Evolutionary conservation across 129 eudicot species (phyloP).

Genomic region (Sambucus nigra): DNA sequence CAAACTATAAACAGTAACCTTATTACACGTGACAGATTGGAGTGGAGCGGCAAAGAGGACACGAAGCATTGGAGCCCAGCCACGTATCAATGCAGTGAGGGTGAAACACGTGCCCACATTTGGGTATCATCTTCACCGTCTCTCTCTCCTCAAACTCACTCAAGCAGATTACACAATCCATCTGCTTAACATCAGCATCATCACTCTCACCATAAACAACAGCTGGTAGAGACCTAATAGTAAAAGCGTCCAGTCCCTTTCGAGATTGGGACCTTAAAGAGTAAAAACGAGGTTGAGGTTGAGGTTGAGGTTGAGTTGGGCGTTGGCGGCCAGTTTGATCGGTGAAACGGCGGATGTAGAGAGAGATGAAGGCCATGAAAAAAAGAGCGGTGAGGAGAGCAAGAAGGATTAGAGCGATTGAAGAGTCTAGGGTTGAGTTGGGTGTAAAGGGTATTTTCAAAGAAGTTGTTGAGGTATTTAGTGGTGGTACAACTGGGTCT

Average conservation of each 20-base stretch:
- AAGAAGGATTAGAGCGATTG: constrained; percentile 48
- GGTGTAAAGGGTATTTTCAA: not conserved
- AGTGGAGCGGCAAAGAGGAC: constrained; percentile 61
- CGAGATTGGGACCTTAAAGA: not conserved
- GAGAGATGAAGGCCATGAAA: constrained; percentile 60
- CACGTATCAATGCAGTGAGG: constrained; percentile 69
- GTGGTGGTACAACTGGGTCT: not conserved
- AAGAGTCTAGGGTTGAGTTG: constrained; percentile 35
- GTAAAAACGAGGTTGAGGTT: not conserved
- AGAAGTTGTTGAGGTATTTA: not conserved
- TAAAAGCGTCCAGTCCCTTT: constrained; percentile 30
- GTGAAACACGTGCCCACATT: constrained; percentile 65
- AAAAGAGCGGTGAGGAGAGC: constrained; percentile 59
- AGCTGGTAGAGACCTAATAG: constrained; percentile 29
- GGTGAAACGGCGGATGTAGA: constrained; percentile 60
- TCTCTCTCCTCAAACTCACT: constrained; percentile 56
- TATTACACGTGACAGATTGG: constrained; percentile 12
- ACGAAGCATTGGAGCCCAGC: constrained; percentile 51
- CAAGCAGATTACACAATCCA: constrained; percentile 56
- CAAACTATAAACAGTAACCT: too few relatives aligned
- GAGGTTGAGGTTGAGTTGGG: constrained; percentile 17
- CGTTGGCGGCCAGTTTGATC: not conserved
- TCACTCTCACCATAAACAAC: constrained; percentile 28
- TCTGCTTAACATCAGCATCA: constrained; percentile 23
- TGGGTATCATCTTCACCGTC: constrained; percentile 48